These are phyloP conservation scores for Ceratobasidium sp. DNA, from an alignment of 1,284 basidiomycete genomes.

Conservation along the genomic window DNA sequence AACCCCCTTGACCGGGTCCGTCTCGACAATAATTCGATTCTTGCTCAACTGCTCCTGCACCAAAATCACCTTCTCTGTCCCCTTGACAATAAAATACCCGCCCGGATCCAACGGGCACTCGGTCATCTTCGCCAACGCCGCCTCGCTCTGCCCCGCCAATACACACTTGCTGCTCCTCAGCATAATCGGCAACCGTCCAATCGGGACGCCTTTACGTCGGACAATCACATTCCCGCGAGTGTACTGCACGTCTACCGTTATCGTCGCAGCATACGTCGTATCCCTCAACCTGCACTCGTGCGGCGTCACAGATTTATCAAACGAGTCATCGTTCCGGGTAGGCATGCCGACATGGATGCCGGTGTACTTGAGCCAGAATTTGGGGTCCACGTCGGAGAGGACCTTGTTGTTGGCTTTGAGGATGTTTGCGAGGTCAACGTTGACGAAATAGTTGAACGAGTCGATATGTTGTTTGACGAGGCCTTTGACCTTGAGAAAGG, in stretches of 20 bases:
- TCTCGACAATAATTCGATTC: conserved; percentile 99
- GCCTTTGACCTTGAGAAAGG: conserved; percentile 94
- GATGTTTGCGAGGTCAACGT: conserved; percentile 96
- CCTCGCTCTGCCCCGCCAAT: conserved; percentile 77
- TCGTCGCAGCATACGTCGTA: conserved; percentile 93
- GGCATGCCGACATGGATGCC: conserved; percentile 94
- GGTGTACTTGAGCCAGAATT: conserved; percentile 96
- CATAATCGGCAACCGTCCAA: conserved; percentile 97
- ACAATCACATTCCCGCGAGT: conserved; percentile 91
- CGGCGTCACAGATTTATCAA: conserved; percentile 88
- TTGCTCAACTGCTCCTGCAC: conserved; percentile 99
- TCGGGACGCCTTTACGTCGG: conserved; percentile 81
- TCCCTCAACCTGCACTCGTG: conserved; percentile 98
- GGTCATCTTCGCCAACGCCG: conserved; percentile 87
- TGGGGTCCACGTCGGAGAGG: conserved; percentile 95
- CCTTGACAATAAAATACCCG: conserved; percentile 99
- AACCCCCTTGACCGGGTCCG: conserved; percentile 86
- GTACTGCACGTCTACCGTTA: conserved; percentile 95
- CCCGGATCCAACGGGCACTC: conserved; percentile 99
- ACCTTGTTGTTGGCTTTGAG: conserved; percentile 92
- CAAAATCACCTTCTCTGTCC: conserved; percentile 99
- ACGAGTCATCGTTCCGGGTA: conserved; percentile 83
- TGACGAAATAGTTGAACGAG: conserved; percentile 99
- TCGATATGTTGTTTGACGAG: conserved; percentile 99
- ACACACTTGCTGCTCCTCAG: conserved; percentile 93